A percentile compares a stretch with the other conserved stretches of the same genome.
phyloP scores from a whole-genome alignment of 257 asterid species.

The Ballota nigra region DNA sequence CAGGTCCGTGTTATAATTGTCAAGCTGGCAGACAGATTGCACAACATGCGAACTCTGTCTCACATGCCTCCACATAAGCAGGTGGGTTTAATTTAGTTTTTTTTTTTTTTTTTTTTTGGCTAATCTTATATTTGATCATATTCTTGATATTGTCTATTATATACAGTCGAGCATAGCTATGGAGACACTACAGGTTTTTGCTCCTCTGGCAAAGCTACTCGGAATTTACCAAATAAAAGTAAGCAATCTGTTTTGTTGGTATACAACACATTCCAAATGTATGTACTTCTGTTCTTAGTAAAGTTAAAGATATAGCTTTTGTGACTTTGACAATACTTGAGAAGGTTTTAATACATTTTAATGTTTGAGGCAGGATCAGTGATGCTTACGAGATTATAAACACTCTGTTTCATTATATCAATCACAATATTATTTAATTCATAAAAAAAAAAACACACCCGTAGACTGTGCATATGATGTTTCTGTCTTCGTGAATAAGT shows the following conservation, averaged over 20 bases:
- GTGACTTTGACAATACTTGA: constrained; percentile 8
- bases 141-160: constrained; percentile 18
- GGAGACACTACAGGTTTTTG: constrained; percentile 93
- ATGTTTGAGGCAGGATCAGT: neutral
- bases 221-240: constrained; percentile 97
- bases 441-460: neutral
- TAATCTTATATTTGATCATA: constrained; percentile 12
- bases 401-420: neutral
- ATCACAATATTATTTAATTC: neutral
- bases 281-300: neutral
- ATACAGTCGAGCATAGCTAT: constrained; percentile 83
- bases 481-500: neutral
- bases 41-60: constrained; percentile 93
- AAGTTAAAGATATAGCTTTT: neutral
- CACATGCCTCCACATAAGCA: constrained; percentile 99
- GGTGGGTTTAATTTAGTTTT: constrained; percentile 39
- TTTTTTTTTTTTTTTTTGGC: constrained; percentile 20
- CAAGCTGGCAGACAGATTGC: constrained; percentile 90
- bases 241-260: constrained; percentile 11
- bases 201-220: constrained; percentile 89
- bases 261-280: neutral
- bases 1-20: constrained; percentile 97
- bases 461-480: neutral
- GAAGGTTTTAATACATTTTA: neutral
- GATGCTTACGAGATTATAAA: neutral